phyloP scores from a whole-genome alignment of 306 rosid species.

The Inga oerstediana region DNA sequence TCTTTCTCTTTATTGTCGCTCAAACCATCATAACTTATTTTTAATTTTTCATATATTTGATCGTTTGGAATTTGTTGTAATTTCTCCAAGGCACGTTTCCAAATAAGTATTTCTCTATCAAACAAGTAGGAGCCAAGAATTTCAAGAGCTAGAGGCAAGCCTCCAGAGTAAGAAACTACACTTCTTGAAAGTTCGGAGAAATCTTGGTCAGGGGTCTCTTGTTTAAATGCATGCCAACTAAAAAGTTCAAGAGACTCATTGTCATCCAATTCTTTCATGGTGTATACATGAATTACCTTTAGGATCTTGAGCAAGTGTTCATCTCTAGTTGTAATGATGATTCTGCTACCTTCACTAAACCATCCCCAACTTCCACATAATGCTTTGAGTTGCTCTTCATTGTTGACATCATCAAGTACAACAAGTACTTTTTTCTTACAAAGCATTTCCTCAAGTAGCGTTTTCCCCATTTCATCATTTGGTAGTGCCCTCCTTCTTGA shows the following conservation, averaged over 20 bases:
- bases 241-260: not conserved
- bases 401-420: constrained; percentile 4
- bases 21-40: too few relatives aligned
- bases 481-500: not conserved
- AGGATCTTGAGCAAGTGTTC: not conserved
- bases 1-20: too few relatives aligned
- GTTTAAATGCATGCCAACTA: constrained; percentile 1
- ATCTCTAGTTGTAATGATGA: constrained; percentile 5
- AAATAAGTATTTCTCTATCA: too few relatives aligned
- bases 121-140: not conserved
- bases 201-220: not conserved
- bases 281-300: not conserved
- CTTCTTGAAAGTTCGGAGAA: not conserved
- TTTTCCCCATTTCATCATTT: not conserved
- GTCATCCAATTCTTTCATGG: not conserved
- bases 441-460: not conserved
- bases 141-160: not conserved
- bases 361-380: not conserved
- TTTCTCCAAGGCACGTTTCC: too few relatives aligned
- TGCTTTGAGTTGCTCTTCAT: not conserved
- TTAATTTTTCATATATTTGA: too few relatives aligned
- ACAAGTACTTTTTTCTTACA: not conserved
- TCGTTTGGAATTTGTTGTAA: too few relatives aligned
- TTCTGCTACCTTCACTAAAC: not conserved
- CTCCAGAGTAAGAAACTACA: not conserved